Conservation (phyloP, 1,139 yeast species). For the Geotrichum bryndzae region DNA sequence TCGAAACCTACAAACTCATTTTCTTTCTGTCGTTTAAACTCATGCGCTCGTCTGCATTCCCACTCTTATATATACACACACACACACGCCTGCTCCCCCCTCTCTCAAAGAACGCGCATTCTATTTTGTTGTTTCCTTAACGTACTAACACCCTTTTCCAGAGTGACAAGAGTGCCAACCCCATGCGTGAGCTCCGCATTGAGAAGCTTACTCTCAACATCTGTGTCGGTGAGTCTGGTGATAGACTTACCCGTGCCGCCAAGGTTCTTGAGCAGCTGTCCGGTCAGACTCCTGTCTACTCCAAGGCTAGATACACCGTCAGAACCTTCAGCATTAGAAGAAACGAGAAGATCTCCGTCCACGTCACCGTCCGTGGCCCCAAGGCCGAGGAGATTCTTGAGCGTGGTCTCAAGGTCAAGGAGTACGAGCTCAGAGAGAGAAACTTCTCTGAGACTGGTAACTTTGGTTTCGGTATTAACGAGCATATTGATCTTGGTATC, state of each 20-base stretch:
- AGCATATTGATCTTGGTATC: constrained; percentile 99
- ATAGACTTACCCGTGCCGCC: constrained; percentile 99
- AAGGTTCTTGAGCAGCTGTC: constrained; percentile 99
- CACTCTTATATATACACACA: not conserved
- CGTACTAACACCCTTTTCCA: constrained; percentile 12
- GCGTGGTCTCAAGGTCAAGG: constrained; percentile 99
- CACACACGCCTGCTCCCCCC: not conserved
- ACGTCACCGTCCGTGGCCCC: constrained; percentile 99
- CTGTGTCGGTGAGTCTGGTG: constrained; percentile 99
- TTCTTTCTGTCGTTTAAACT: not conserved
- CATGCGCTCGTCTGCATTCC: not conserved
- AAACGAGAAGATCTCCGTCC: constrained; percentile 99
- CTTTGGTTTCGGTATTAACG: constrained; percentile 99
- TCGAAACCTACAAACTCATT: not conserved
- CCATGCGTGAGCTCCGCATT: constrained; percentile 98
- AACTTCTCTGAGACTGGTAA: constrained; percentile 99
- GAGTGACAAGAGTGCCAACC: constrained; percentile 47
- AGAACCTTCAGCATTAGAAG: constrained; percentile 99
- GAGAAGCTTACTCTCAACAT: constrained; percentile 99
- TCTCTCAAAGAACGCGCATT: not conserved
- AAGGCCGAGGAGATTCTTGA: constrained; percentile 99
- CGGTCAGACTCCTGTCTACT: constrained; percentile 99
- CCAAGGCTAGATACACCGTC: constrained; percentile 99
- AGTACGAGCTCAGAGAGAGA: constrained; percentile 88
- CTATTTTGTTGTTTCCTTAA: not conserved